Conservation (phyloP, 495 filamentous ascomycete genomes). For the Hypoxylon trugodes region DNA sequence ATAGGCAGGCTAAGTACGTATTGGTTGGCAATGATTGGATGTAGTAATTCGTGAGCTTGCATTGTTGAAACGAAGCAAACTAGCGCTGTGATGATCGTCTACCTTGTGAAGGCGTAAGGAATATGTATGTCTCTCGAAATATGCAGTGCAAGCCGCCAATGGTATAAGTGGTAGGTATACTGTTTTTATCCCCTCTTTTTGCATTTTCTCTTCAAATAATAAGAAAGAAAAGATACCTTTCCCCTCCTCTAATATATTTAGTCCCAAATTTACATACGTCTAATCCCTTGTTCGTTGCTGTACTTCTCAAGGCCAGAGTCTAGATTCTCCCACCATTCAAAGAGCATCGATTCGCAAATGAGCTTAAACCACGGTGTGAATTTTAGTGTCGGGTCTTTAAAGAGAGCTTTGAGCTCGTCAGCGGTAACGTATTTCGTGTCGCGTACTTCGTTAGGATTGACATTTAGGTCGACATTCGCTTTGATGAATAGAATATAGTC, state of each 20-base stretch:
- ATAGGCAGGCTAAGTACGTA: no score
- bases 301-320: slow-evolving; percentile 84
- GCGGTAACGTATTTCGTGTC: slow-evolving; percentile 84
- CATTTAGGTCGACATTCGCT: slow-evolving; percentile 81
- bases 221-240: not conserved
- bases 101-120: slow-evolving; percentile 5
- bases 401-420: slow-evolving; percentile 84
- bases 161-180: slow-evolving; percentile 4
- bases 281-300: slow-evolving; percentile 83
- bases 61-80: slow-evolving; percentile 33
- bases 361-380: slow-evolving; percentile 99
- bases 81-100: slow-evolving; percentile 17
- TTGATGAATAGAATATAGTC: slow-evolving; percentile 99
- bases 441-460: slow-evolving; percentile 87
- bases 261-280: slow-evolving; percentile 73
- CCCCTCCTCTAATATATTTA: not conserved
- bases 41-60: slow-evolving; percentile 12
- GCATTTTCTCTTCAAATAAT: slow-evolving; percentile 3
- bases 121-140: slow-evolving; percentile 35
- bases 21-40: slow-evolving; percentile 18
- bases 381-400: slow-evolving; percentile 76
- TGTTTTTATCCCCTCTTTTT: slow-evolving; percentile 4
- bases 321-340: slow-evolving; percentile 96
- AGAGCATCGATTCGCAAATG: slow-evolving; percentile 96
- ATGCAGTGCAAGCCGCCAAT: slow-evolving; percentile 29